Base-by-base conservation (phyloP, 495 filamentous ascomycete genomes). In the Podospora australis region DNA sequence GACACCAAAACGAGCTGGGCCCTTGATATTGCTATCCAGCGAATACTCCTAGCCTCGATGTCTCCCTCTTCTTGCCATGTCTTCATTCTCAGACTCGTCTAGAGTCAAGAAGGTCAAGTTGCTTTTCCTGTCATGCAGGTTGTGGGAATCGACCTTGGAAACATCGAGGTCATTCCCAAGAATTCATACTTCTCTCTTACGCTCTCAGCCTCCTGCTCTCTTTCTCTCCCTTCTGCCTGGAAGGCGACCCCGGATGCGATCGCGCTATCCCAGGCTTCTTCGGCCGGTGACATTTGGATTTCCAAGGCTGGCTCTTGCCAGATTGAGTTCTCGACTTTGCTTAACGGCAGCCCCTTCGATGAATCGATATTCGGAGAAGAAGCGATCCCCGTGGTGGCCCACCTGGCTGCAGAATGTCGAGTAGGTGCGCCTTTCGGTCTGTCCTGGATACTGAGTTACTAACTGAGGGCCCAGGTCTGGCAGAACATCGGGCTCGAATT, bases 231-330 rank as follows among this genome's bases (percentile, higher is more conserved):
- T 3, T 28, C 43, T 17, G 5, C 11, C 6, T 54, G 36, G 34
- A 7, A 26, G 2, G 24, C 22, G 1, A 8, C 21, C 8, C n/a
- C 42, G 2, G 56, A 49, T 5, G 57, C 57, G 2, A 13, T 42
- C 5, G 53, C 52, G 8, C 21, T 65, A 8, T 46, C 7, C 11
- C 22, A 50, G 3, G 46, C 50, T 10, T 55, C 44, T 4, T 41
- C 46, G 10, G 22, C 39, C 0, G 62, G 60, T 1, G 34, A 38
- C 0, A 36, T 65, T 8, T 65, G 60, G 57, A 50, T 65, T 22
- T 47, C 62, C 1, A 63, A 61, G 49, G 58, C 55, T 22, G 55
- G 60, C 3, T 58, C 54, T 28, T 63, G 59, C 35, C 48, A 44
- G 42, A 21, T 65, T 14, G 48, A 60, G 1, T 45, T 65, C 21